These are phyloP conservation scores for Wickerhamomyces queroliae DNA, from an alignment of 805 yeast genomes.

Conservation along the genomic window DNA sequence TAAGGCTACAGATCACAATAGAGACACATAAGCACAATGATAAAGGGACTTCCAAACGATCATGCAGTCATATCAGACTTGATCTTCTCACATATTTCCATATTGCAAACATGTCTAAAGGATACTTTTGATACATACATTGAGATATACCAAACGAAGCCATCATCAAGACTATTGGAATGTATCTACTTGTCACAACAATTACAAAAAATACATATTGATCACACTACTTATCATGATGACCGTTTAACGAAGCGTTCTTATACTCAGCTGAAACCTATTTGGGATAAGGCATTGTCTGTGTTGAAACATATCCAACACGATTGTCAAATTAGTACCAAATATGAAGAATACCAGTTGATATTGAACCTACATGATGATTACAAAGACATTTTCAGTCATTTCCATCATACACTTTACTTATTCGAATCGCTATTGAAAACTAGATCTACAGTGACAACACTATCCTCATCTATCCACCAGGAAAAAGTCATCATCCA, in stretches of 20 bases:
- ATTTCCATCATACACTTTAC: background rate
- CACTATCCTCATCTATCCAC: slow-evolving; percentile 7
- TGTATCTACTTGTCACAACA: slow-evolving; percentile 1
- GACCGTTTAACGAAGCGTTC: too few relatives aligned
- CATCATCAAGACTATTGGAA: background rate
- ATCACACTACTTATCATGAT: background rate
- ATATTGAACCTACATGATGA: background rate
- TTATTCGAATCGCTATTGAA: background rate
- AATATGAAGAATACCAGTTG: too few relatives aligned
- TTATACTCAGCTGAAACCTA: too few relatives aligned
- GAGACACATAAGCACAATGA: background rate
- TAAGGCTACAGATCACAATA: background rate
- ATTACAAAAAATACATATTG: background rate
- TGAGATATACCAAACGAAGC: background rate
- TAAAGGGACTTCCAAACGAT: slow-evolving; percentile 2
- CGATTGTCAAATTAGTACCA: too few relatives aligned
- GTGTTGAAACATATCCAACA: too few relatives aligned
- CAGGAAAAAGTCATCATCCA: slow-evolving; percentile 11
- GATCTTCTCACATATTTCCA: background rate
- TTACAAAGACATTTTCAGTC: background rate
- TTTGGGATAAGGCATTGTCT: too few relatives aligned
- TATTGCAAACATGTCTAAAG: background rate
- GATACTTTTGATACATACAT: slow-evolving; percentile 1
- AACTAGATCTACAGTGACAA: background rate
- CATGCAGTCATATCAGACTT: slow-evolving; percentile 1